Evolutionary conservation across 495 filamentous ascomycete genomes (phyloP).

Genomic region (Annulohypoxylon moriforme): DNA sequence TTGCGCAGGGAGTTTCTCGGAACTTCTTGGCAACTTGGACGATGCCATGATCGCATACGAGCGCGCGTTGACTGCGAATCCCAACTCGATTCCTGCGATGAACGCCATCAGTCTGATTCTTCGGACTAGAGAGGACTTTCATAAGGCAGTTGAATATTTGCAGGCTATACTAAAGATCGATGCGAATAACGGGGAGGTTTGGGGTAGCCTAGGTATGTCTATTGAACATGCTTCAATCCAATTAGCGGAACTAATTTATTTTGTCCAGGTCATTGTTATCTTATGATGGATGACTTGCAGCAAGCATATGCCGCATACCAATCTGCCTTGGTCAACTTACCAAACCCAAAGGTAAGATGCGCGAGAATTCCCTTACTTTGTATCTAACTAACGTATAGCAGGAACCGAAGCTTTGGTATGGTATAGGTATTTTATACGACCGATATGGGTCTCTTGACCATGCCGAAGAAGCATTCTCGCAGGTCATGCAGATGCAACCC

Average conservation of each 20-base stretch:
- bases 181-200: slow-evolving; percentile 88
- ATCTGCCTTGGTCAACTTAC: slow-evolving; percentile 90
- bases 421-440: slow-evolving; percentile 98
- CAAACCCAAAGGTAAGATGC: slow-evolving; percentile 85
- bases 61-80: slow-evolving; percentile 85
- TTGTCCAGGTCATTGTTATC: slow-evolving; percentile 88
- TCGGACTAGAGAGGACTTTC: slow-evolving; percentile 90
- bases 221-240: background rate
- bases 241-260: slow-evolving; percentile 29
- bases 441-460: slow-evolving; percentile 97
- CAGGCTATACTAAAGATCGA: slow-evolving; percentile 93
- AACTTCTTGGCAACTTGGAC: slow-evolving; percentile 88
- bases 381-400: slow-evolving; percentile 53
- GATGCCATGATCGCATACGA: slow-evolving; percentile 90
- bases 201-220: slow-evolving; percentile 87
- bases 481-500: slow-evolving; percentile 99
- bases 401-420: slow-evolving; percentile 99
- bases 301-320: slow-evolving; percentile 99
- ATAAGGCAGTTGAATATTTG: slow-evolving; percentile 92
- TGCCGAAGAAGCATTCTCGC: slow-evolving; percentile 97
- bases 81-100: slow-evolving; percentile 92
- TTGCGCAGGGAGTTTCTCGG: slow-evolving; percentile 80
- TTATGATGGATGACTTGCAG: slow-evolving; percentile 99
- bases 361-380: background rate
- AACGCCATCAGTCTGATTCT: slow-evolving; percentile 92